Evolutionary conservation across 2,329 filamentous ascomycete genomes (phyloP), one percentile per base, ranked within the genome.

Genomic region (Hypoxylon sp.): DNA sequence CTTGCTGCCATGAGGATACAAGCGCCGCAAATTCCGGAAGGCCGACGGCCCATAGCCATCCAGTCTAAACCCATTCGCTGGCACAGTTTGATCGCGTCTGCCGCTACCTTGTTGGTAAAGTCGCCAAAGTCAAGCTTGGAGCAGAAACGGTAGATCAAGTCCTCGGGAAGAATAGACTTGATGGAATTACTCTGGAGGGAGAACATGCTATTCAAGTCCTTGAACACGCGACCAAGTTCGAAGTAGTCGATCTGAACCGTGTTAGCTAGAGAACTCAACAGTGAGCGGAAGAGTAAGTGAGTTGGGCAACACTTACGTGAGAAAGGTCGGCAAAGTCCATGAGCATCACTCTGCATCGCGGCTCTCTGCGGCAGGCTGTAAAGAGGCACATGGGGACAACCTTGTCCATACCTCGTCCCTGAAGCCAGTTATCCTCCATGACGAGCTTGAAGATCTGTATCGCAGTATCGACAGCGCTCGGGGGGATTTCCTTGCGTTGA

Each of bases 41-140:
- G 95, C 35, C 95, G 88, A 69, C 95, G 90, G 67, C 95, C 95
- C 72, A 93, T 92, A 42, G 93, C 89, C 86, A 99, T 98, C 93
- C 95, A 98, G 76, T 99, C 95, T 50, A 91, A 83, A 64, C 91
- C 93, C 95, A 99, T 98, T 60, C 95, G 88, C 73, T 90, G 88
- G 53, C 97, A 88, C 48, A 99, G 89, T 51, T 90, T 87, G 53
- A 93, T 88, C 5, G 95, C 95, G 69, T 97, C 92, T 66, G 90
- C 86, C 37, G 92, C 93, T 11, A 99, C 92, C 66, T 90, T 89
- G 72, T 90, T 88, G 13, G 90, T 93, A 63, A 89, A 84, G 31
- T 88, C 81, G 49, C 88, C 91, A 69, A 99, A 99, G 71, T 99
- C 94, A 48, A 99, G 88, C 72, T 94, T 93, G 58, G 88, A 87